Base-by-base conservation (phyloP, 192 early-diverging fungal species). In the Coemansia sp. region DNA sequence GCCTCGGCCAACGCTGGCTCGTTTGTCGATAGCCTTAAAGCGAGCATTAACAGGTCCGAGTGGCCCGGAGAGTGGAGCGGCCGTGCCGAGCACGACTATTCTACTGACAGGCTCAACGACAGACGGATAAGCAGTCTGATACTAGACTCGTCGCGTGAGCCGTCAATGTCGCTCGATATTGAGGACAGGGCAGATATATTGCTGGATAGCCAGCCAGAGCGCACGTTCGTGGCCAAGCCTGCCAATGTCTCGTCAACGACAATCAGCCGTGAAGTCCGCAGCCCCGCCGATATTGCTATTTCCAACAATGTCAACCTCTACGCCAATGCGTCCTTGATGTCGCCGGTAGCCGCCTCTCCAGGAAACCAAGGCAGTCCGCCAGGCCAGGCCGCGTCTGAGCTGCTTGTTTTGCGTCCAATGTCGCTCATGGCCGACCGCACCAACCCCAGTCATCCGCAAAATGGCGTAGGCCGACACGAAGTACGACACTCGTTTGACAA, bases 11-110 rank as follows among this genome's bases (percentile, higher is more conserved):
- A 65, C n/a, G 69, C 62, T 7, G 64, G 61, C 64, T 80, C 76
- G 38, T 80, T 80, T 62, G 64, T 73, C 0, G 76, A 73, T 14
- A 70, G 68, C 58, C 63, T 80, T 33, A 80, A 80, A 55, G 15
- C 67, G 33, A 74, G 71, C 36, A 68, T 70, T 39, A 59, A 43
- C 59, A 40, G 43, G 22, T 38, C 70, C 8, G 76, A 72, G 26
- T 70, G 58, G 67, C 56, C 65, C 8, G 44, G 17, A 14, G 76
- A 67, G 40, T 67, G 55, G 76, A 42, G 22, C 43, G 27, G 24
- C 1, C 37, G 46, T 3, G 41, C 22, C 65, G 66, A 53, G n/a
- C 54, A 56, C 15, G 59, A 53, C 29, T 64, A 72, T 29, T 24
- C 24, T 15, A 68, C 65, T 38, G 75, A 72, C 42, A 60, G 41